Base-by-base conservation (phyloP, 2,329 filamentous ascomycete genomes). In the Raffaelea albimanens region DNA sequence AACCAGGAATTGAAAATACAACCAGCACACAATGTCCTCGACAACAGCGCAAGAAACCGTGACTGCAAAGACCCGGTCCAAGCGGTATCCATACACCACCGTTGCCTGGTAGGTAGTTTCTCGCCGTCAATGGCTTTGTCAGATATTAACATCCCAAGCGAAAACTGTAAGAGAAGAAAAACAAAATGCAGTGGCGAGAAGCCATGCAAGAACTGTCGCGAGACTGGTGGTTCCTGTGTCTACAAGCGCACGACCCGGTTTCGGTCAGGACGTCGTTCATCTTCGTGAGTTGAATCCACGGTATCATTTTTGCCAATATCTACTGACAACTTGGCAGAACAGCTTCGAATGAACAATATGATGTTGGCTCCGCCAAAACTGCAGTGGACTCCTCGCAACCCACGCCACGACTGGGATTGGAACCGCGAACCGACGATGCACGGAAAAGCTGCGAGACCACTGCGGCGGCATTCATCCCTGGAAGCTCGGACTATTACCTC, bases 231-330 rank as follows among this genome's bases (percentile, higher is more conserved):
- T 4, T 2, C 14, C 16, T 45, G 43, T n/a, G 22, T 45, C 1
- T 45, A 45, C 34, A 45, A 45, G 13, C 43, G 43, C 16, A 45
- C 43, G 8, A 45, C 43, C 8, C 33, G 43, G 5, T 45, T 25
- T n/a, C 33, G 13, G 8, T 38, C 43, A 2, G 21, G 33, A n/a
- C 22, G 33, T n/a, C 43, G n/a, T 16, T 13, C 33, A 5, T 44
- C 43, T 10, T 43, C 41, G 41, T 43, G 18, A 33, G 41, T n/a
- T 7, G 4, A 31, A 2, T 31, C 23, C 2, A 5, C 23, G n/a
- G n/a, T 25, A 22, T 23, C 16, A 13, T 34, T 21, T 18, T 44
- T 44, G n/a, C n/a, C n/a, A n/a, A n/a, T n/a, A n/a, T n/a, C n/a
- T n/a, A n/a, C n/a, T n/a, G n/a, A n/a, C n/a, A n/a, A n/a, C n/a